These are phyloP conservation scores for Phytophthora sp. DNA, from an alignment of 352 stramenopile species.

Conservation along the genomic window DNA sequence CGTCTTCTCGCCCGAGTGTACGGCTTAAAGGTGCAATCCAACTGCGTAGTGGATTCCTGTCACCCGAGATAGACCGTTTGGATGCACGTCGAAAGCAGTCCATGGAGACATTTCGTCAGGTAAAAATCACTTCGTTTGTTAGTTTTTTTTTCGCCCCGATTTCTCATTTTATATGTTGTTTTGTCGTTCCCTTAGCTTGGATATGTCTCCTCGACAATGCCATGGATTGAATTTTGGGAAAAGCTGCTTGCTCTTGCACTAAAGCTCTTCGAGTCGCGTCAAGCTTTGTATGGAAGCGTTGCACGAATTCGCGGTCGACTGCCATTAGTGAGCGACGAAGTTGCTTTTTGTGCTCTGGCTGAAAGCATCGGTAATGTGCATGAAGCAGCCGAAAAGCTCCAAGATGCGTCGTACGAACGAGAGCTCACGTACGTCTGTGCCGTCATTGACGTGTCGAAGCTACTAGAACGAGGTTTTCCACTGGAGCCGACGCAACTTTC, in stretches of 20 bases:
- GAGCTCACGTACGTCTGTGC: constrained; percentile 66
- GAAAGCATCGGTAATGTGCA: constrained; percentile 57
- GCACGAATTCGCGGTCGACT: constrained; percentile 47
- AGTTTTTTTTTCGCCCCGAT: no score
- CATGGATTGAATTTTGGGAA: constrained; percentile 69
- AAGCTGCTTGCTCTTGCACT: constrained; percentile 46
- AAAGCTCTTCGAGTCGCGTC: constrained; percentile 59
- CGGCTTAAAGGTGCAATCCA: constrained; percentile 8
- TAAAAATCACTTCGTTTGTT: constrained; percentile 11
- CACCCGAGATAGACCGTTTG: constrained; percentile 47
- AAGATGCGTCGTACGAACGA: constrained; percentile 57
- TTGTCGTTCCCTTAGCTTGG: constrained; percentile 42
- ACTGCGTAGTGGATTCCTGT: constrained; percentile 53
- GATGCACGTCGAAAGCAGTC: constrained; percentile 66
- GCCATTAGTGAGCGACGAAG: constrained; percentile 50
- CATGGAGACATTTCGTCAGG: constrained; percentile 63
- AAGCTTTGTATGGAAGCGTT: constrained; percentile 47
- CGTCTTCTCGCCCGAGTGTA: constrained; percentile 2
- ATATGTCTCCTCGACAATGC: constrained; percentile 56
- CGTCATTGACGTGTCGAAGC: constrained; percentile 51
- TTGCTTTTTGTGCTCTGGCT: constrained; percentile 67
- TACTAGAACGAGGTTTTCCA: constrained; percentile 27
- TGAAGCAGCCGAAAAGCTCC: constrained; percentile 57
- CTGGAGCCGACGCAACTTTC: constrained; percentile 5
- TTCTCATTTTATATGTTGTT: neutral